Evolutionary conservation across 1,139 yeast genomes (phyloP), one percentile per base, ranked within the genome.

Genomic region (Scheffersomyces cryptocercus): DNA sequence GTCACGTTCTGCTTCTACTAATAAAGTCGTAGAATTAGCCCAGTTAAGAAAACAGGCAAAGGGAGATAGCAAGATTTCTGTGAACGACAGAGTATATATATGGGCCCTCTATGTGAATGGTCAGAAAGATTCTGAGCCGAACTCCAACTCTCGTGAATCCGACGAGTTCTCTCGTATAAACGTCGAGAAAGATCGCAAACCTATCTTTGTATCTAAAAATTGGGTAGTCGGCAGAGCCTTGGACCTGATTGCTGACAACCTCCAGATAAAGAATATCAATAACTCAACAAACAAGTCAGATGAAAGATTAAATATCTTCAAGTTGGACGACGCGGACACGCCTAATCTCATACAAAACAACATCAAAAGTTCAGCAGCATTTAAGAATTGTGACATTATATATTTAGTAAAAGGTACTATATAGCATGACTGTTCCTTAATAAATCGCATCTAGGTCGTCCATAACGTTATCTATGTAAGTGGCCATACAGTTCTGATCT

Each of bases 211-310:
- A 12, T 79, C 81, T 32, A 77, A 79, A 50, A 68, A 74, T 29
- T 85, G 93, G 88, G 84, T 88, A 0, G 74, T 88, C 6, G 98
- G 98, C 0, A 73, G 88, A 50, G 84, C 85, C 2, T 64, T 89
- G 38, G 98, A 91, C 60, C 75, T 77, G 34, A 74, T 86, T 10
- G 82, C 91, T 4, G 77, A 73, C 29, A 59, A 67, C 30, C 62
- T 85, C 44, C 73, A 70, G 40, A 74, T 87, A 15, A 68, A 70
- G 35, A 87, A 87, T 61, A 60, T 67, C 40, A 85, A 85, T 56
- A 83, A 82, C 55, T 61, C 65, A 42, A 74, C 78, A 1, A 70
- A 64, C 26, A 75, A 76, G 28, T 54, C 64, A 2, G 56, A 62
- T n/a, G 72, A 74, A 41, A 61, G 73, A 45, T 61, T 79, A 38